Base-by-base conservation (phyloP, 129 eudicot genomes). In the Solidago caesia region DNA sequence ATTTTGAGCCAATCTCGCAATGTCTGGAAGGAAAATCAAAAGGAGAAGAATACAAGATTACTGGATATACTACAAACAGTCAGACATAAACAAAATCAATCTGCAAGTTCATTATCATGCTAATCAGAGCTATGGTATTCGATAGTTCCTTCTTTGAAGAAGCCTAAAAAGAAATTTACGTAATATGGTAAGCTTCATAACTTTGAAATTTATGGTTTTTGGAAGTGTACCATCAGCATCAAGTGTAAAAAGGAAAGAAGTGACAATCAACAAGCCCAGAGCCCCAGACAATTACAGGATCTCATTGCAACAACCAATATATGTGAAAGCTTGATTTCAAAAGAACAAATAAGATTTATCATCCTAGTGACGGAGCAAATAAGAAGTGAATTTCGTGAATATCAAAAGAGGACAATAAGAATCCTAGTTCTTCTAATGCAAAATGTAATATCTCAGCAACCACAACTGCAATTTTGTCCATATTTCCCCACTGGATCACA, bases 1-100 rank as follows among this genome's bases (percentile, higher is more conserved):
- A 81, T 85, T 45, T 85, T 90, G 92, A 76, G 98, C 97, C 97
- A 94, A 83, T 77, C 78, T 86, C 11, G 91, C 92, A 76, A 94
- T 87, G 87, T 87, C 98, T 94, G 93, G 55, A 76, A 81, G 47
- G 27, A 72, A 76, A 76, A 76, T 59, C 74, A 79, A 74, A 79
- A 79, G 27, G 46, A 55, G 29, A 71, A 74, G 70, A 62, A 43
- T 33, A 67, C 60, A 64, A 62, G 67, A 80, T 81, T 44, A 59
- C n/a, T 12, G n/a, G 4, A 72, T 2, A 57, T 56, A 44, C 46
- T 53, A 77, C 39, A 21, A 13, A 12, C 41, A 15, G 62, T 11
- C 8, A 73, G 44, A 46, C 10, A n/a, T 56, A 7, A 21, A 21
- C 21, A 21, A 12, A n/a, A 67, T 49, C 21, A 14, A 44, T 57